Base-by-base conservation (phyloP, 352 stramenopile species). In the Pythium sp. region DNA sequence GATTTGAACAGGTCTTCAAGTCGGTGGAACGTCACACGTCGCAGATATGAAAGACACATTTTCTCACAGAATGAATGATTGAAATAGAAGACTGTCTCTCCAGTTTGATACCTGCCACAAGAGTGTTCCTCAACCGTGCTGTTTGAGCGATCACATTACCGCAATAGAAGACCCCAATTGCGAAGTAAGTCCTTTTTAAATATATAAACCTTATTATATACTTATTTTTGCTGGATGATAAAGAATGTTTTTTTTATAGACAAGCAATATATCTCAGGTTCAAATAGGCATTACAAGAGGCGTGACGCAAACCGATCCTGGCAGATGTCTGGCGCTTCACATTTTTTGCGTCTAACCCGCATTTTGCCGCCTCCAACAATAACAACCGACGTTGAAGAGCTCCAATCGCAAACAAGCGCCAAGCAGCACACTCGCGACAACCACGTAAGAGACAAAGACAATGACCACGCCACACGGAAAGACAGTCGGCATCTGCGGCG, bases 401-500 rank as follows among this genome's bases (percentile, higher is more conserved):
- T 53, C 62, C 34, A 22, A 18, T 64, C 55, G 14, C 58, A 20
- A 55, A 49, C 20, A 62, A 68, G 54, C 54, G 36, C 60, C 20
- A 62, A 68, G 54, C 54, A 49, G 32, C 49, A 36, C 43, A 51
- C 43, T 12, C 43, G 43, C 18, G 43, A 22, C 43, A 9, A 36
- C 20, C 36, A 64, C 34, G 18, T 14, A 51, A 28, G 43, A 51
- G 20, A 51, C 18, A 51, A 51, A 51, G 43, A 32, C 30, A 32
- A 91, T 86, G 79, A 87, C 78, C 63, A 88, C 75, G 34, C 72
- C 73, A 20, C 78, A 63, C 49, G 86, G 84, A 11, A 92, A 91
- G 75, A 89, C 72, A 32, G 77, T 95, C 22, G 86, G 84, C 55
- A 93, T 94, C 70, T 92, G 86, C 73, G 86, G 86, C 67, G 85